Evolutionary conservation across 2,329 filamentous ascomycete species (phyloP), one percentile per base, ranked within the genome.

Genomic region (Neospermospora avenae): DNA sequence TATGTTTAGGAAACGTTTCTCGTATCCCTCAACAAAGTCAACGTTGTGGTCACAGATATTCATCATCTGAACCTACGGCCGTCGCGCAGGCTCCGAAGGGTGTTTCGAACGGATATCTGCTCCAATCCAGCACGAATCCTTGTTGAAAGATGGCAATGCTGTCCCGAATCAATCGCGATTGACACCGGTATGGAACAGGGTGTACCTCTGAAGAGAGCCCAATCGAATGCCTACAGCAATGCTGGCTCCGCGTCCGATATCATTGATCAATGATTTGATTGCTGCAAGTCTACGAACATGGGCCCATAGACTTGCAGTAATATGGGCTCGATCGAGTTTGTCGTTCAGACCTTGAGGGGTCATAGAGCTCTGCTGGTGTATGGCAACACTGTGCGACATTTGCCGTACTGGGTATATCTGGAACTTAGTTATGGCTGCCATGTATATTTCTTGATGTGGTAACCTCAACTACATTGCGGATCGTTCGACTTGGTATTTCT

Each of bases 81-180:
- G 45, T 57, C 42, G 34, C 22, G 48, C 55, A 51, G 42, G 59
- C 48, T 52, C 49, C 46, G 48, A 51, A 22, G 20, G 24, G n/a
- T 39, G 25, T 20, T 53, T 39, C 48, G 49, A 58, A 28, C 57
- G 60, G 55, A 55, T 41, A 7, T 20, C 31, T n/a, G 42, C 57
- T 54, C 55, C 54, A 22, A 48, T 2, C 35, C 22, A 41, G 20
- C 37, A 7, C 53, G 16, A 51, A 45, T 46, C 61, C 59, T 66
- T 57, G 60, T 68, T 65, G 58, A 69, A 65, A 66, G 18, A 59
- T 55, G 31, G 13, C 59, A 34, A 6, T 35, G 37, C 62, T 68
- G 57, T 63, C 67, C 68, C 63, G 59, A 60, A 54, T 34, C 45
- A 54, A 25, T 34, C 28, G 34, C 39, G 24, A 44, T 18, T 37